phyloP scores from a whole-genome alignment of 768 basidiomycete genomes.

The Naganishia vaughanmartiniae region DNA sequence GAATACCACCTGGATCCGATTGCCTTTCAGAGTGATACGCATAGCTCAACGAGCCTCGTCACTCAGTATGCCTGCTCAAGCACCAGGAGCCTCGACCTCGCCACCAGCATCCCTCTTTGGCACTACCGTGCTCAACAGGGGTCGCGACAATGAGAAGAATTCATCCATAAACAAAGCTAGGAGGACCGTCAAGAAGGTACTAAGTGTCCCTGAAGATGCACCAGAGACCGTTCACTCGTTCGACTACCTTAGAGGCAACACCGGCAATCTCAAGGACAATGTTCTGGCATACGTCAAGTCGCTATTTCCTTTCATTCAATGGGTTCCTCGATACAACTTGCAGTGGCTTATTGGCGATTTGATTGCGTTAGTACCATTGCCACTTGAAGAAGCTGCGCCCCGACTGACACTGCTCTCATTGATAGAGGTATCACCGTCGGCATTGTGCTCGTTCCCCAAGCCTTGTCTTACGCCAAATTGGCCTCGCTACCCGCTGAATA shows the following conservation, averaged over 20 bases:
- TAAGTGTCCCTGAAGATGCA: constrained; percentile 31
- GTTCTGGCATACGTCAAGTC: constrained; percentile 63
- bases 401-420: not conserved
- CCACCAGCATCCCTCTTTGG: constrained; percentile 21
- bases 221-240: constrained; percentile 34
- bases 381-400: not conserved
- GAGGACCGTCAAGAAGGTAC: constrained; percentile 24
- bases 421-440: constrained; percentile 77
- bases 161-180: constrained; percentile 3
- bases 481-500: constrained; percentile 82
- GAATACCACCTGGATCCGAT: not conserved
- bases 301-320: constrained; percentile 79
- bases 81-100: constrained; percentile 11
- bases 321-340: constrained; percentile 77
- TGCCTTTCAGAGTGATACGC: not conserved
- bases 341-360: constrained; percentile 79
- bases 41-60: not conserved
- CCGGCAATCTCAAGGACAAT: constrained; percentile 52
- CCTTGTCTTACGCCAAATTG: constrained; percentile 69
- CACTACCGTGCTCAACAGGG: constrained; percentile 1
- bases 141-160: constrained; percentile 4
- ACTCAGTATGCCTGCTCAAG: constrained; percentile 23
- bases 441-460: constrained; percentile 90
- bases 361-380: constrained; percentile 59
- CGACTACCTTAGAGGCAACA: constrained; percentile 31